Evolutionary conservation across 2,329 filamentous ascomycete species (phyloP).

Genomic region (Stenocarpella maydis): DNA sequence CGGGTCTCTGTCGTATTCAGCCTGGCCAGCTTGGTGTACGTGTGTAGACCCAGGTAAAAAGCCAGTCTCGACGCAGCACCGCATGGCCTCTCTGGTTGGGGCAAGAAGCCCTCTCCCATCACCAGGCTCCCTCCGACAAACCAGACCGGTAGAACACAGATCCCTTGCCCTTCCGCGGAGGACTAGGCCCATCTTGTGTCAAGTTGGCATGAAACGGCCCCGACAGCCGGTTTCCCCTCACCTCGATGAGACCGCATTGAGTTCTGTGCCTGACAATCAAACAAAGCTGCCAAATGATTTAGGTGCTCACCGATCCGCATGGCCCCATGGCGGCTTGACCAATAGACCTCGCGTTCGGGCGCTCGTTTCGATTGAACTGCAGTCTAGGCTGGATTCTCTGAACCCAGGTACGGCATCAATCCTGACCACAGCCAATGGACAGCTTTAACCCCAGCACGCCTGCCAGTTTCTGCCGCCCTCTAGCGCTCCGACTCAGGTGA

Average conservation of each 20-base stretch:
- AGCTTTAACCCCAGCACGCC: slow-evolving; percentile 19
- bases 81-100: background rate
- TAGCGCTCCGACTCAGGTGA: slow-evolving; percentile 22
- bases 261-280: slow-evolving; percentile 25
- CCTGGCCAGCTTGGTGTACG: too few species aligned
- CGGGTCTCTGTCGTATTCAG: background rate
- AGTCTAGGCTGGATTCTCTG: background rate
- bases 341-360: slow-evolving; percentile 11
- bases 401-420: slow-evolving; percentile 11
- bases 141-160: slow-evolving; percentile 17
- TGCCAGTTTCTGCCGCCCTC: slow-evolving; percentile 22
- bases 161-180: too few species aligned
- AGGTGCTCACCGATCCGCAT: slow-evolving; percentile 10
- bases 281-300: slow-evolving; percentile 20
- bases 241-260: slow-evolving; percentile 21
- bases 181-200: slow-evolving; percentile 22
- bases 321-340: slow-evolving; percentile 6
- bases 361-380: slow-evolving; percentile 26
- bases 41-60: background rate
- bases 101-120: slow-evolving; percentile 1
- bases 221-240: slow-evolving; percentile 22
- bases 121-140: background rate
- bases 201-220: slow-evolving; percentile 22
- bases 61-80: slow-evolving; percentile 12
- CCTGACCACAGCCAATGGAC: slow-evolving; percentile 27